A percentile compares a stretch with the other conserved stretches of the same genome.
These are phyloP conservation scores for Naganishia liquefaciens DNA, from an alignment of 1,284 basidiomycete species.

Conservation along the genomic window DNA sequence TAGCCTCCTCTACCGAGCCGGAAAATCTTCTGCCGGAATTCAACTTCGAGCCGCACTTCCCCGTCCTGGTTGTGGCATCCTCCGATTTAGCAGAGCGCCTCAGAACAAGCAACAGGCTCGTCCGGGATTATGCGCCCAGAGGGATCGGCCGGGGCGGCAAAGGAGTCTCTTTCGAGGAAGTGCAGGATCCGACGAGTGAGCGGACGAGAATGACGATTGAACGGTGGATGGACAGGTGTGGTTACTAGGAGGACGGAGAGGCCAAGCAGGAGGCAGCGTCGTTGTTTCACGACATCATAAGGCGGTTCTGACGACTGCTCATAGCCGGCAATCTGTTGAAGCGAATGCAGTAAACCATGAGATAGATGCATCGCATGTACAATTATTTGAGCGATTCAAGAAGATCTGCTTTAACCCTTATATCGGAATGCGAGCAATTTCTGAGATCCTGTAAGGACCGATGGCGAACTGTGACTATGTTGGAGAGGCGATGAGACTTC, in stretches of 20 bases:
- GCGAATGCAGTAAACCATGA: too few species aligned
- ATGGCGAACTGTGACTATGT: constrained; percentile 20
- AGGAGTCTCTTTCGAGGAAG: constrained; percentile 43
- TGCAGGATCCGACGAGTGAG: constrained; percentile 42
- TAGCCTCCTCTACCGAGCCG: constrained; percentile 8
- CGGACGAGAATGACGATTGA: constrained; percentile 48
- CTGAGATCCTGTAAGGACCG: constrained; percentile 27
- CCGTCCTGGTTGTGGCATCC: constrained; percentile 61
- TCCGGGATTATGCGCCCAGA: constrained; percentile 34
- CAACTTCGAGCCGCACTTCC: constrained; percentile 66
- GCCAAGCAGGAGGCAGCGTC: too few species aligned
- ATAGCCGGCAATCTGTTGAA: neutral
- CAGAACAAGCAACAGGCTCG: constrained; percentile 36
- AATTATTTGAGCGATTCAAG: neutral
- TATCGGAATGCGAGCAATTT: constrained; percentile 30
- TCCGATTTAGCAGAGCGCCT: constrained; percentile 37
- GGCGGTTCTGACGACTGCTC: too few species aligned
- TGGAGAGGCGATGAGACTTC: constrained; percentile 12
- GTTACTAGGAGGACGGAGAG: constrained; percentile 39
- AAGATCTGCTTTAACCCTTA: neutral
- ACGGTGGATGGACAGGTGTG: constrained; percentile 53
- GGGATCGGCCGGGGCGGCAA: constrained; percentile 47
- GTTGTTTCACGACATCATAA: neutral
- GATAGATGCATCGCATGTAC: neutral
- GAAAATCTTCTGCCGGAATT: constrained; percentile 58